These are phyloP conservation scores for Massarina eburnea DNA, from an alignment of 2,329 filamentous ascomycete genomes.

Conservation along the genomic window DNA sequence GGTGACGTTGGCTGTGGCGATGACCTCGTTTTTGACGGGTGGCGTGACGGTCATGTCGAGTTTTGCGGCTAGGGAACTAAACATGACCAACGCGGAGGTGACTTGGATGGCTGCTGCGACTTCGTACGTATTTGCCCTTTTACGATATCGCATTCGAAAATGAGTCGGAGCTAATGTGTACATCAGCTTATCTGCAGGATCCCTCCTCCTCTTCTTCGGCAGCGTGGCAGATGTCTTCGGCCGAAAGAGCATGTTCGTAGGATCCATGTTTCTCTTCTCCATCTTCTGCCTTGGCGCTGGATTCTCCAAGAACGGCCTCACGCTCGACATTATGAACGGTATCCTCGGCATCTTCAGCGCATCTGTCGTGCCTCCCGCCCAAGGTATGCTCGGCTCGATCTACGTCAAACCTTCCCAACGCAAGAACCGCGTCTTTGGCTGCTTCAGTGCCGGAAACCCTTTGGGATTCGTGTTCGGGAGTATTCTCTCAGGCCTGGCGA, in stretches of 20 bases:
- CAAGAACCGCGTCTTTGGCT: conserved; percentile 68
- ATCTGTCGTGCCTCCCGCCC: conserved; percentile 64
- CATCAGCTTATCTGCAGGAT: conserved; percentile 60
- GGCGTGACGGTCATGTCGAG: conserved; percentile 64
- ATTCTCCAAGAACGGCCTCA: conserved; percentile 61
- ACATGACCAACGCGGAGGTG: conserved; percentile 66
- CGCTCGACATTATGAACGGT: conserved; percentile 64
- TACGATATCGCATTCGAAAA: no score
- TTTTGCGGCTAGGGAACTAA: conserved; percentile 60
- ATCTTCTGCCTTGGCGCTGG: conserved; percentile 60
- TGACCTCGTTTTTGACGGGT: conserved; percentile 62
- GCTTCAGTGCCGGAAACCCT: conserved; percentile 61
- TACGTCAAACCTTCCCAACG: conserved; percentile 63
- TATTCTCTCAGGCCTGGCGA: conserved; percentile 64
- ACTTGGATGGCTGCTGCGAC: conserved; percentile 68
- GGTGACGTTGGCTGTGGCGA: conserved; percentile 67
- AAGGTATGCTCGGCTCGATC: conserved; percentile 64
- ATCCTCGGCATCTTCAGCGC: conserved; percentile 66
- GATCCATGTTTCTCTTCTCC: conserved; percentile 61
- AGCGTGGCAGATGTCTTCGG: conserved; percentile 67
- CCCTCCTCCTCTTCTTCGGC: conserved; percentile 68
- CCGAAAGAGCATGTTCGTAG: conserved; percentile 62
- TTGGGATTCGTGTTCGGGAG: conserved; percentile 60
- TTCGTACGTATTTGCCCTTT: conserved; percentile 45
- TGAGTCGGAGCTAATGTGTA: conserved; percentile 4